Percentiles rank a stretch among this genome's conserved stretches.
phyloP scores from a whole-genome alignment of 805 yeast genomes.

The Pachysolen tannophilus region DNA sequence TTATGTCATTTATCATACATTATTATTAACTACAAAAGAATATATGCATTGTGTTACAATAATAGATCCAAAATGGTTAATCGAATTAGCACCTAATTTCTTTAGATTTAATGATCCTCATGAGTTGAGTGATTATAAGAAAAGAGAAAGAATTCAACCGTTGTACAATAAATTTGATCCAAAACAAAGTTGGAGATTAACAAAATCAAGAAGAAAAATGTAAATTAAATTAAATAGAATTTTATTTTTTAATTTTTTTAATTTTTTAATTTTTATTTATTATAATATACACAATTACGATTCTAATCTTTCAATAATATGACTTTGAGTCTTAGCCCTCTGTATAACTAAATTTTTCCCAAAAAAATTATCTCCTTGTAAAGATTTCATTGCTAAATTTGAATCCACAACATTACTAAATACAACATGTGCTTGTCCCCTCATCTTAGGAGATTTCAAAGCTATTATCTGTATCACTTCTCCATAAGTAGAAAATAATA shows the following conservation, averaged over 20 bases:
- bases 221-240: no score
- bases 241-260: no score
- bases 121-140: slow-evolving; percentile 41
- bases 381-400: slow-evolving; percentile 36
- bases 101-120: slow-evolving; percentile 55
- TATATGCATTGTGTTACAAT: slow-evolving; percentile 84
- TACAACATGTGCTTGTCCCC: slow-evolving; percentile 65
- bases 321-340: slow-evolving; percentile 29
- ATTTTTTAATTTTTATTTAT: no score
- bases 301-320: slow-evolving; percentile 13
- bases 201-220: slow-evolving; percentile 35
- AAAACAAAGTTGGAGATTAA: slow-evolving; percentile 72
- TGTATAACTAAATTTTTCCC: slow-evolving; percentile 41
- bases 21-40: slow-evolving; percentile 77
- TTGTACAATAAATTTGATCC: slow-evolving; percentile 52
- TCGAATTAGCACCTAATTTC: slow-evolving; percentile 63
- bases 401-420: slow-evolving; percentile 44
- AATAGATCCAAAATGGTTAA: slow-evolving; percentile 78
- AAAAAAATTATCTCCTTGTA: slow-evolving; percentile 42
- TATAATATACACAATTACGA: no score
- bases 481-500: slow-evolving; percentile 56
- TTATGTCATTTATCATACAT: slow-evolving; percentile 74
- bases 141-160: slow-evolving; percentile 65
- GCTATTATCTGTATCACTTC: slow-evolving; percentile 48
- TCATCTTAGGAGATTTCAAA: slow-evolving; percentile 19